Evolutionary conservation across 768 basidiomycete genomes (phyloP).

Genomic region (Auriscalpium microsporum): DNA sequence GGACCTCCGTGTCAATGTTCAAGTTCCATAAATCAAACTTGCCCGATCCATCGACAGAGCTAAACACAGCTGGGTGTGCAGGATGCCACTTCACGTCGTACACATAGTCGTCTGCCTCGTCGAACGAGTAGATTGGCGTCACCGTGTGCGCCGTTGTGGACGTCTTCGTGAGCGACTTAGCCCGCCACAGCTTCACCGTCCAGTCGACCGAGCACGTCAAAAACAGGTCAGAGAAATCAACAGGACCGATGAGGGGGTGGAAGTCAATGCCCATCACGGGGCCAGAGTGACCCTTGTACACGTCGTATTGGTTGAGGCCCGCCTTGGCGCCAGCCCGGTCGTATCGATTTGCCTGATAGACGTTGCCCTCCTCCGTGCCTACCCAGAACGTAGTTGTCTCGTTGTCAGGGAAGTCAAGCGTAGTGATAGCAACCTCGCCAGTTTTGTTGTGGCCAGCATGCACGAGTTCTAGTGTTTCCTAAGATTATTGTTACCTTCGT

Average conservation of each 20-base stretch:
- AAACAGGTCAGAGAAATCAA: conserved; percentile 95
- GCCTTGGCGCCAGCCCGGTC: conserved; percentile 97
- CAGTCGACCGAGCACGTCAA: conserved; percentile 91
- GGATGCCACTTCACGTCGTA: conserved; percentile 99
- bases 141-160: conserved; percentile 48
- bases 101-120: conserved; percentile 97
- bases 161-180: conserved; percentile 68
- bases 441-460: conserved; percentile 94
- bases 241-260: conserved; percentile 83
- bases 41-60: conserved; percentile 88
- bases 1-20: conserved; percentile 92
- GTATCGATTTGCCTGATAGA: conserved; percentile 95
- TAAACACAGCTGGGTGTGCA: conserved; percentile 88
- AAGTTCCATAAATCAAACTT: conserved; percentile 97
- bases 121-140: conserved; percentile 85
- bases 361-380: conserved; percentile 95
- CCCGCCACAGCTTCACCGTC: conserved; percentile 96
- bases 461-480: conserved; percentile 91
- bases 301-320: conserved; percentile 85
- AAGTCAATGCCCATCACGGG: conserved; percentile 94
- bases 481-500: background rate
- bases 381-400: conserved; percentile 97
- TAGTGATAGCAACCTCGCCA: conserved; percentile 90
- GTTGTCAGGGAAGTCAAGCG: conserved; percentile 89
- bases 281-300: conserved; percentile 88